Evolutionary conservation across 176 grass and related monocot genomes (phyloP).

Genomic region (Poa pratensis): DNA sequence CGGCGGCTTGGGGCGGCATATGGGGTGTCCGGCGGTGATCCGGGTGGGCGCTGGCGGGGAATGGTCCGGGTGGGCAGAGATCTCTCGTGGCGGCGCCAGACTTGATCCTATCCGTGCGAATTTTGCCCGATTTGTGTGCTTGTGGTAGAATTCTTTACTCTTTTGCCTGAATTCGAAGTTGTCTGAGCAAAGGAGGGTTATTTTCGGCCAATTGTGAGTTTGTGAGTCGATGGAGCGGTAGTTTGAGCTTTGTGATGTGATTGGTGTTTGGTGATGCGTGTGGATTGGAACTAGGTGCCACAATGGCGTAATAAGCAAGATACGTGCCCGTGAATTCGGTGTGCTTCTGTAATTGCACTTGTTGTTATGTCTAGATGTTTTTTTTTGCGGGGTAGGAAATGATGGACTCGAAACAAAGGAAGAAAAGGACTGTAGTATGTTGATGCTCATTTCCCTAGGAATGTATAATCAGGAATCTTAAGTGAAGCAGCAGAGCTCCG

Average conservation of each 20-base stretch:
- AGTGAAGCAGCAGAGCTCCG: not conserved
- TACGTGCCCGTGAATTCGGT: not conserved
- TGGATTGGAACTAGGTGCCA: not conserved
- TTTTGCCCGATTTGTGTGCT: not conserved
- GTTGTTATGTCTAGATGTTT: not conserved
- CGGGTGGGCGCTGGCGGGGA: not conserved
- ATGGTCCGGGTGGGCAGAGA: conserved; percentile 28
- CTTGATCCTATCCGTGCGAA: not conserved
- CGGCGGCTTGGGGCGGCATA: not conserved
- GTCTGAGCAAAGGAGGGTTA: not conserved
- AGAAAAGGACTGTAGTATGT: not conserved
- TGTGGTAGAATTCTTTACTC: not conserved
- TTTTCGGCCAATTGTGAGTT: not conserved
- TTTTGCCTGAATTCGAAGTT: not conserved
- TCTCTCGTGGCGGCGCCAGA: not conserved
- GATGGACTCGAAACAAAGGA: not conserved
- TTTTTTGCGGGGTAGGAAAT: not conserved
- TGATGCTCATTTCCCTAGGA: not conserved
- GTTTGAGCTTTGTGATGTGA: not conserved
- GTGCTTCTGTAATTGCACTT: not conserved
- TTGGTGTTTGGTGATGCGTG: not conserved
- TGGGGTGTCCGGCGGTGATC: not conserved
- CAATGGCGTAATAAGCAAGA: not conserved
- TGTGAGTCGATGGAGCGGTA: not conserved
- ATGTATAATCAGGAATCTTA: not conserved